Evolutionary conservation across 2,329 filamentous ascomycete species (phyloP), one percentile per base, ranked within the genome.

Genomic region (Fusarium palustre): DNA sequence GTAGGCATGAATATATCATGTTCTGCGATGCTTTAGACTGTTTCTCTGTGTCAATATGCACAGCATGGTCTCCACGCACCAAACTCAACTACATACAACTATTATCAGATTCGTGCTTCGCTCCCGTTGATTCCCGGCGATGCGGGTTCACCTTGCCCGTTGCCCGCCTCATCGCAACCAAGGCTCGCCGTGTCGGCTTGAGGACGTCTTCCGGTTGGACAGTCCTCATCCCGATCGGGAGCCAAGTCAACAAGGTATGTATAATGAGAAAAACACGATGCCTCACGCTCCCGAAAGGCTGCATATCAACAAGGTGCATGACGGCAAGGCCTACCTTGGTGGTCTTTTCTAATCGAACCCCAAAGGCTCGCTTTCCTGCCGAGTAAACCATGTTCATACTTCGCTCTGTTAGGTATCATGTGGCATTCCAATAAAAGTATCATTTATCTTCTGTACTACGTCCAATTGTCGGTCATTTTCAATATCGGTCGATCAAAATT

Each of bases 81-180:
- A 33, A 50, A 46, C 48, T 57, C 47, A 33, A 56, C 59, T 61
- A 61, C 59, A 49, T 46, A 54, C 62, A 62, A 49, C n/a, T 53
- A 42, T 30, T 13, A 24, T 22, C 45, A 55, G 36, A 41, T 38
- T 54, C 48, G 34, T 34, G 28, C 16, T 36, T 55, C 42, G 24
- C 55, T 73, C 71, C 70, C 71, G 71, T 73, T 68, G 59, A 64
- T 67, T 73, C 69, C 71, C 70, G 71, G 66, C 25, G 46, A 55
- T 55, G 56, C 70, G 71, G 68, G 58, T 55, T 61, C 58, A 53
- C 50, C 58, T 53, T 70, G 55, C 67, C 63, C 67, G 52, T 70
- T 50, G 48, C 53, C 66, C 54, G 58, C 50, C 48, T 49, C 59
- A 66, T 59, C 59, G 28, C 45, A 30, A 42, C 59, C 57, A 62